Percentiles rank a stretch among this genome's conserved stretches.
These are phyloP conservation scores for Arabidopsis hybrid DNA, from an alignment of 441 rosid genomes.

Conservation along the genomic window DNA sequence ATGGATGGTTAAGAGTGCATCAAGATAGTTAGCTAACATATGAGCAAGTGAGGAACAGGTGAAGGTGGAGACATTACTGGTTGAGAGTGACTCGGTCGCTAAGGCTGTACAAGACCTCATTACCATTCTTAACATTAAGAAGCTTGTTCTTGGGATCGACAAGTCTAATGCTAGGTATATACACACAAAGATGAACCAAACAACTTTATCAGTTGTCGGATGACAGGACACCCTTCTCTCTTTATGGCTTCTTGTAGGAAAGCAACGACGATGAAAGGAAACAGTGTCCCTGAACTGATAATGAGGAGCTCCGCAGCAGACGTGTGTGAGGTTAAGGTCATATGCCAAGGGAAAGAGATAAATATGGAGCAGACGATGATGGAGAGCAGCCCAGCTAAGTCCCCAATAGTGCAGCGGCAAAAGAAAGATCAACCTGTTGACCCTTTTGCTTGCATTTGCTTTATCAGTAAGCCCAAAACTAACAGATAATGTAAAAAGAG, in stretches of 20 bases:
- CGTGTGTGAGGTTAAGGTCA: conserved; percentile 61
- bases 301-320: conserved; percentile 56
- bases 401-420: conserved; percentile 22
- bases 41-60: conserved; percentile 49
- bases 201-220: background rate
- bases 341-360: conserved; percentile 68
- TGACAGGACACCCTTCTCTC: conserved; percentile 14
- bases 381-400: conserved; percentile 35
- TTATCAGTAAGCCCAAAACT: conserved; percentile 53
- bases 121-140: conserved; percentile 71
- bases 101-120: conserved; percentile 75
- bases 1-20: conserved; percentile 8
- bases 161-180: conserved; percentile 66
- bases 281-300: conserved; percentile 61
- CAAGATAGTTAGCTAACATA: conserved; percentile 19
- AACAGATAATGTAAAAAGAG: conserved; percentile 33
- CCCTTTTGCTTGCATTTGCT: conserved; percentile 65
- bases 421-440: conserved; percentile 41
- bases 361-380: conserved; percentile 23
- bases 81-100: conserved; percentile 75
- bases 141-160: conserved; percentile 77
- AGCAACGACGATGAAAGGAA: conserved; percentile 56
- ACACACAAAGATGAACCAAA: conserved; percentile 10
- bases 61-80: conserved; percentile 72
- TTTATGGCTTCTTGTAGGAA: conserved; percentile 49